A percentile compares a stretch with the other conserved stretches of the same genome.
Conservation (phyloP, 2,329 filamentous ascomycete genomes). For the Pyricularia sp. region DNA sequence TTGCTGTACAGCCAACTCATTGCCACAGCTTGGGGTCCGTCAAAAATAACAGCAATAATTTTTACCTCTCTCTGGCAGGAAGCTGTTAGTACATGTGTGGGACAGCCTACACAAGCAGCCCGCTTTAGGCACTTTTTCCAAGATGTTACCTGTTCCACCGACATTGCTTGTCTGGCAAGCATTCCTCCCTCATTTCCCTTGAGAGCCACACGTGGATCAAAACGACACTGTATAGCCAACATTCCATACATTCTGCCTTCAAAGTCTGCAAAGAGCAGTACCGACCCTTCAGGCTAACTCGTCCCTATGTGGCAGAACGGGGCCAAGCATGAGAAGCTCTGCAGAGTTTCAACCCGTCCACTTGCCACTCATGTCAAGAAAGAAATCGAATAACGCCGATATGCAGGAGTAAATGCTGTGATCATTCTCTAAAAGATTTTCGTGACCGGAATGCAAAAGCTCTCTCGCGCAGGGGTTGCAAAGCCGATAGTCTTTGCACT, state of each 20-base stretch:
- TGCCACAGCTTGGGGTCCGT: not conserved
- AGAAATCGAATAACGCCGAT: not conserved
- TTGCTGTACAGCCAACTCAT: not conserved
- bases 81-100: not conserved
- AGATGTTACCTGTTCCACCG: not conserved
- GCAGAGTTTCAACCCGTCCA: not conserved
- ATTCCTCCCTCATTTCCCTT: not conserved
- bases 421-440: not conserved
- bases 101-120: not conserved
- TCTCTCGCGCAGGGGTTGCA: not conserved
- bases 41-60: not conserved
- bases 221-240: not conserved
- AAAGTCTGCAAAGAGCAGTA: not conserved
- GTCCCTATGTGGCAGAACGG: not conserved
- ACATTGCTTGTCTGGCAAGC: not conserved
- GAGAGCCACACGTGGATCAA: not conserved
- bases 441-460: not conserved
- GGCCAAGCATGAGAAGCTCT: not conserved
- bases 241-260: not conserved
- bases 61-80: not conserved
- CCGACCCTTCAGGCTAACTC: not conserved
- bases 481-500: not conserved
- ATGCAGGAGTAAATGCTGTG: not conserved
- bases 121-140: not conserved
- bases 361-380: not conserved